A percentile compares a stretch with the other conserved stretches of the same genome.
These are phyloP conservation scores for Diplodia intermedia DNA, from an alignment of 2,329 filamentous ascomycete genomes.

Conservation along the genomic window DNA sequence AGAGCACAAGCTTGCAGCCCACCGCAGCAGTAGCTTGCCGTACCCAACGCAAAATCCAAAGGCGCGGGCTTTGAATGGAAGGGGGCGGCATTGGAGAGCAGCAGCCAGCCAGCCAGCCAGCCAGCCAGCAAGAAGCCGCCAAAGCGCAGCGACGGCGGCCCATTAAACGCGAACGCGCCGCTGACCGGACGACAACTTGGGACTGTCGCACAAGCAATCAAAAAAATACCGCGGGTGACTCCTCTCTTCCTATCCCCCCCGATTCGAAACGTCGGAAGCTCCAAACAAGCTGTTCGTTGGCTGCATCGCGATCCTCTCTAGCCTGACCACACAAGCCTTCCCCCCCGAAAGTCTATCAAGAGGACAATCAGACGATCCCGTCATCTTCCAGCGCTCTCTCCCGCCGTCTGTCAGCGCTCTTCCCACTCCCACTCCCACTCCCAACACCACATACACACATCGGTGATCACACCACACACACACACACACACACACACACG, in stretches of 20 bases:
- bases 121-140: not conserved
- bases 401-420: not conserved
- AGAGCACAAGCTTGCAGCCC: constrained; percentile 9
- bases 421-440: no score
- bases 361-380: not conserved
- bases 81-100: not conserved
- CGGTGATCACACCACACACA: not conserved
- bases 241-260: no score
- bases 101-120: not conserved
- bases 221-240: not conserved
- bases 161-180: no score
- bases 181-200: not conserved
- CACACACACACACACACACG: not conserved
- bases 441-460: no score
- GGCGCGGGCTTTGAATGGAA: not conserved
- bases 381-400: not conserved
- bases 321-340: not conserved
- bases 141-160: not conserved
- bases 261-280: not conserved
- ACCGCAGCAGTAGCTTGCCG: constrained; percentile 7
- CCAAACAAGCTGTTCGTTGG: not conserved
- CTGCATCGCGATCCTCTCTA: not conserved
- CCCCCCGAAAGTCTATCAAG: not conserved
- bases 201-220: not conserved
- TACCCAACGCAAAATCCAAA: constrained; percentile 1